Base-by-base conservation (phyloP, 2,329 filamentous ascomycete genomes). In the Scortechinia acanthostroma region DNA sequence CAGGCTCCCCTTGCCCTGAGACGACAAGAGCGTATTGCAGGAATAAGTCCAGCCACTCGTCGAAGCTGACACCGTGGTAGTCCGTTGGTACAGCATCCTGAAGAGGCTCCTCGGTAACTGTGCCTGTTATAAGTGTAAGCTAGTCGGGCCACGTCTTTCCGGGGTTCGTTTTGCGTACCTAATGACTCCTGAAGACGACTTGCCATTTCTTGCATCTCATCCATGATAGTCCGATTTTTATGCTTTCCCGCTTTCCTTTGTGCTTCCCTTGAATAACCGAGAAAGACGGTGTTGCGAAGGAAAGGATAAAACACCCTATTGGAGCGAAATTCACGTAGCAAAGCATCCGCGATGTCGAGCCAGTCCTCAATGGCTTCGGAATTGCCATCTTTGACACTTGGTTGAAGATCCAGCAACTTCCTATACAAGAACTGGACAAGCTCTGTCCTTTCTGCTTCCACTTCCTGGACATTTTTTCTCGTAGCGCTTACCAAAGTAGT, bases 41-140 rank as follows among this genome's bases (percentile, higher is more conserved):
- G 58, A 98, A 95, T 1, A 95, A 74, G 52, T 94, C 87, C 2
- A 96, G 75, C 93, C 93, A 98, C 42, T 81, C 76, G 47, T 83
- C 73, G 57, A 97, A 95, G 0, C 81, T 70, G 42, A 97, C 87
- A 4, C 86, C 86, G 52, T 88, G 83, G 57, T 89, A 91, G 48
- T 74, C n/a, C 10, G 25, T 30, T 10, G 25, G 25, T 30, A 30
- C n/a, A 30, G 25, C 25, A 30, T 30, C 25, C 25, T 30, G 25
- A 10, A 30, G 25, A 10, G 25, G 25, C 25, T 30, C 25, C 10
- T 30, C 14, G 2, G 10, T 40, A 45, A 15, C 15, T 10, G 19
- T 43, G 28, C 5, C 14, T 6, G 15, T 42, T 15, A 22, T 28
- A 16, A 19, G 33, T 16, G 15, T 15, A 44, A 20, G 22, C 21